Base-by-base conservation (phyloP, 305 asterid species). In the Rubia balearica region DNA sequence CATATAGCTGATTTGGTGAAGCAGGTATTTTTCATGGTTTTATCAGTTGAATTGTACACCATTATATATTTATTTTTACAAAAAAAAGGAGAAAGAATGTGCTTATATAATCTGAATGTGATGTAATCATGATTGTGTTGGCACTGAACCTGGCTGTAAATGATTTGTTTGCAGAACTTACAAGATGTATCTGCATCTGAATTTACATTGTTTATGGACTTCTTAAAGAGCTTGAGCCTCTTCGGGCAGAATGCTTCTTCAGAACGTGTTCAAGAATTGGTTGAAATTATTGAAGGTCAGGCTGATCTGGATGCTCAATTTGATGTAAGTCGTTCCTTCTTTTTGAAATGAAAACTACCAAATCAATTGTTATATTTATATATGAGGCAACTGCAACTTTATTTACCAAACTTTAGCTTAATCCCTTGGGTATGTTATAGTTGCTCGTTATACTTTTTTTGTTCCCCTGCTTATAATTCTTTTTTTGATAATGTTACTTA, bases 271-370 rank as follows among this genome's bases (percentile, higher is more conserved):
- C 96, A 89, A 77, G 98, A 93, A 83, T 97, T 93, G 79, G 97
- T 93, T 84, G 98, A 89, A 83, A 91, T 93, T 74, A 86, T 91
- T 73, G 96, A 93, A 81, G 96, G 97, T 72, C 98, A 93, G 86
- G 97, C 97, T 75, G 98, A 93, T 81, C 83, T 93, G 69, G 91
- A 93, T 84, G 95, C 98, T 72, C 96, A 89, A 74, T 91, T 91
- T 66, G 80, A 91, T 70, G 97, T 93, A 86, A 82, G 82, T 73
- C 24, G 79, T 87, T 78, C 77, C 36, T 46, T 67, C 73, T 70
- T 67, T 63, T 45, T 55, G 16, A 21, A 55, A 7, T 24, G 42
- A 57, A 24, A 73, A 16, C 30, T 38, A 7, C 22, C 17, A 0
- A 21, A 7, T 13, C 9, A 7, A 14, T 2, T 62, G 55, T 49